Percentiles rank a stretch among this genome's conserved stretches.
These are phyloP conservation scores for Plantago coronopus DNA, from an alignment of 305 asterid genomes.

Conservation along the genomic window DNA sequence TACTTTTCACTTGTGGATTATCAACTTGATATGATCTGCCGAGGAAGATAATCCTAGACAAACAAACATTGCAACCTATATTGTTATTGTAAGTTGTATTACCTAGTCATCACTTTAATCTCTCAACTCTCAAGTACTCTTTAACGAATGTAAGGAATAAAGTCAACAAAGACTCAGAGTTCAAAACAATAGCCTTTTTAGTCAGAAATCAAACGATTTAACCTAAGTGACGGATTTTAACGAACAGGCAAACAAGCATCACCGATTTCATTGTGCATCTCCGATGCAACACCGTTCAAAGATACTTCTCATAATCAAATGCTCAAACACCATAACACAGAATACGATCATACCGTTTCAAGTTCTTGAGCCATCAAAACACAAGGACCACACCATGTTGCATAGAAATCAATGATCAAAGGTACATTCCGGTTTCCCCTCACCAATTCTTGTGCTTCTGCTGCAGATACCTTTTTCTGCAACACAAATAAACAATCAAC, in stretches of 20 bases:
- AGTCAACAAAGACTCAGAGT: no score
- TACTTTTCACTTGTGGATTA: no score
- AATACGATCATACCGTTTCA: constrained; percentile 61
- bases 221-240: neutral
- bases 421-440: constrained; percentile 83
- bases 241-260: neutral
- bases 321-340: neutral
- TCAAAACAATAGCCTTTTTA: no score
- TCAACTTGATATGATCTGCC: no score
- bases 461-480: constrained; percentile 80
- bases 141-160: no score
- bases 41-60: no score
- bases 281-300: neutral
- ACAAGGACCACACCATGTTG: constrained; percentile 99
- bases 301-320: constrained; percentile 2
- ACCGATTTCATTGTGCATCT: neutral
- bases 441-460: constrained; percentile 66
- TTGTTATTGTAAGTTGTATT: no score
- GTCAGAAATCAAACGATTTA: neutral
- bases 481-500: constrained; percentile 11
- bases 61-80: no score
- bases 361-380: constrained; percentile 93
- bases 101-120: no score
- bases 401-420: constrained; percentile 76
- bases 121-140: no score